Percentiles rank a stretch among this genome's conserved stretches.
phyloP scores from a whole-genome alignment of 176 grass and related monocot species.

The Pontederia paniculata region DNA sequence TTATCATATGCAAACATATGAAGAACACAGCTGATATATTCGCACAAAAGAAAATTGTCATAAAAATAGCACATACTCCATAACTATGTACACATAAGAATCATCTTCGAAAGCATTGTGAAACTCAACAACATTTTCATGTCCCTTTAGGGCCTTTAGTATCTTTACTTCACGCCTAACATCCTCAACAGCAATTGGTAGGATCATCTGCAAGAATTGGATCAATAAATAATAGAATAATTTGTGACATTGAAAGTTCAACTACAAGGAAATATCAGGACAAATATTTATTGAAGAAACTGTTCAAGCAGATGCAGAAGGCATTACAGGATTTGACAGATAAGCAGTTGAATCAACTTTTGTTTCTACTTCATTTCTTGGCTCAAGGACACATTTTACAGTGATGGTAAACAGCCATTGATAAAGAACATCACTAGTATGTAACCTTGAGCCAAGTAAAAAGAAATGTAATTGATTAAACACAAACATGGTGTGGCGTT shows the following conservation, averaged over 20 bases:
- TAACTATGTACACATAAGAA: slow-evolving; percentile 80
- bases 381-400: too few relatives aligned
- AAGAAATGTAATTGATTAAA: too few relatives aligned
- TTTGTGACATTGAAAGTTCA: not conserved
- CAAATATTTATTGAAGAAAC: not conserved
- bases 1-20: too few relatives aligned
- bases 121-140: slow-evolving; percentile 87
- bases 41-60: not conserved
- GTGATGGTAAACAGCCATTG: too few relatives aligned
- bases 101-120: slow-evolving; percentile 88
- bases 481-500: too few relatives aligned
- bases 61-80: slow-evolving; percentile 65
- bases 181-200: slow-evolving; percentile 55
- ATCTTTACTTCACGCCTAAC: slow-evolving; percentile 90
- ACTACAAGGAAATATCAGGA: not conserved
- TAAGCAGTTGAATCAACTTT: too few relatives aligned
- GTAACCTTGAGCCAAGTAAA: too few relatives aligned
- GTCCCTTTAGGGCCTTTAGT: slow-evolving; percentile 63
- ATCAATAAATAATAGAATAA: not conserved
- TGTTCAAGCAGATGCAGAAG: too few relatives aligned
- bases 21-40: too few relatives aligned
- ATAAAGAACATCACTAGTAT: too few relatives aligned
- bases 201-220: not conserved
- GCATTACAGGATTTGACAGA: too few relatives aligned
- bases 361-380: too few relatives aligned